Percentiles rank a stretch among this genome's conserved stretches.
phyloP scores from a whole-genome alignment of 768 basidiomycete species.

The Naganishia vaughanmartiniae region DNA sequence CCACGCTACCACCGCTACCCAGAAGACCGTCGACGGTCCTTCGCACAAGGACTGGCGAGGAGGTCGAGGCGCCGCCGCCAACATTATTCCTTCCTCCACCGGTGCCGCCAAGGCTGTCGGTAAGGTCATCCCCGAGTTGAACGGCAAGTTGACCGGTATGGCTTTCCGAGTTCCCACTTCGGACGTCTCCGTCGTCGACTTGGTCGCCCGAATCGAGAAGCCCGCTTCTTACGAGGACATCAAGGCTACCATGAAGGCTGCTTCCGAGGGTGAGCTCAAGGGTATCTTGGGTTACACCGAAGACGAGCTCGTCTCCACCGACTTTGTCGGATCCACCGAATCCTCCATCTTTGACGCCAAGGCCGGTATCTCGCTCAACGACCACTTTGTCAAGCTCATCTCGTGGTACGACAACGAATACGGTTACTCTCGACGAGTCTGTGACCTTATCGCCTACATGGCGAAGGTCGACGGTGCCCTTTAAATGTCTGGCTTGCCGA shows the following conservation, averaged over 20 bases:
- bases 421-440: constrained; percentile 84
- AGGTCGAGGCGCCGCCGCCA: constrained; percentile 82
- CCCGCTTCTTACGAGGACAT: constrained; percentile 80
- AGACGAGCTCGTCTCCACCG: constrained; percentile 87
- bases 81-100: constrained; percentile 99
- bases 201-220: constrained; percentile 89
- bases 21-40: constrained; percentile 66
- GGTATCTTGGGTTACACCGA: constrained; percentile 71
- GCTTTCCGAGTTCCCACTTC: constrained; percentile 95
- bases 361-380: constrained; percentile 88
- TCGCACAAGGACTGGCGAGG: constrained; percentile 63
- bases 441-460: constrained; percentile 78
- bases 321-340: constrained; percentile 73
- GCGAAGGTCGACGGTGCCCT: constrained; percentile 66
- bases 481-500: constrained; percentile 7
- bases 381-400: constrained; percentile 92
- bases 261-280: constrained; percentile 64
- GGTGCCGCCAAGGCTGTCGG: constrained; percentile 99
- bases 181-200: constrained; percentile 97
- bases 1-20: constrained; percentile 90
- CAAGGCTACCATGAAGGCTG: constrained; percentile 77
- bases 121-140: constrained; percentile 92
- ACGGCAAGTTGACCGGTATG: constrained; percentile 95
- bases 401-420: constrained; percentile 66
- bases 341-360: constrained; percentile 92